A percentile compares a stretch with the other conserved stretches of the same genome.
These are phyloP conservation scores for Pseudopediastrum boryanum DNA, from an alignment of 139 green algal species.

Conservation along the genomic window DNA sequence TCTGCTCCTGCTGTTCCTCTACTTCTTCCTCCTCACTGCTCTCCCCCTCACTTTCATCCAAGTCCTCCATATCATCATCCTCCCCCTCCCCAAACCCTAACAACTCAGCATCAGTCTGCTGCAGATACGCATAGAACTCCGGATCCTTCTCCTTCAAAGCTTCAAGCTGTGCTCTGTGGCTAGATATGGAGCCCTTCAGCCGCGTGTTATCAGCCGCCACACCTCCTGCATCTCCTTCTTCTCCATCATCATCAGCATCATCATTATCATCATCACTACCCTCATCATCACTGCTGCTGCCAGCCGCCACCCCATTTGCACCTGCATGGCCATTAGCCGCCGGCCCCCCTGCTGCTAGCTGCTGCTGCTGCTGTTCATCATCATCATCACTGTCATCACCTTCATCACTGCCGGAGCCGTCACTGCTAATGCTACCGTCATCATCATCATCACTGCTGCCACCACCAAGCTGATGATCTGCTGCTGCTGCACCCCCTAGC, in stretches of 20 bases:
- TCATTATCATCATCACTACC: slow-evolving; percentile 31
- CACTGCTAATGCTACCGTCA: slow-evolving; percentile 9
- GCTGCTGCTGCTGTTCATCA: slow-evolving; percentile 17
- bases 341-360: not conserved
- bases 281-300: slow-evolving; percentile 12
- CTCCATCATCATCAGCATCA: slow-evolving; percentile 8
- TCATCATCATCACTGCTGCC: not conserved
- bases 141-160: slow-evolving; percentile 84
- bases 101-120: slow-evolving; percentile 86
- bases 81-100: slow-evolving; percentile 80
- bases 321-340: not conserved
- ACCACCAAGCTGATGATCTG: not conserved
- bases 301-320: slow-evolving; percentile 6
- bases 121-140: slow-evolving; percentile 90
- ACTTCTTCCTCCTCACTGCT: slow-evolving; percentile 34
- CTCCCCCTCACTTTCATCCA: slow-evolving; percentile 56
- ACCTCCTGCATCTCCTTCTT: slow-evolving; percentile 23
- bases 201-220: slow-evolving; percentile 53
- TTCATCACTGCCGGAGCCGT: slow-evolving; percentile 2
- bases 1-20: slow-evolving; percentile 5
- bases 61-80: slow-evolving; percentile 50
- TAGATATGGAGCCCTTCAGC: slow-evolving; percentile 38
- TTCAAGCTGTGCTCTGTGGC: slow-evolving; percentile 84
- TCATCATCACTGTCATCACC: slow-evolving; percentile 4
- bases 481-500: not conserved